phyloP scores from a whole-genome alignment of 768 basidiomycete species.

The Gymnopilus dilepis region DNA sequence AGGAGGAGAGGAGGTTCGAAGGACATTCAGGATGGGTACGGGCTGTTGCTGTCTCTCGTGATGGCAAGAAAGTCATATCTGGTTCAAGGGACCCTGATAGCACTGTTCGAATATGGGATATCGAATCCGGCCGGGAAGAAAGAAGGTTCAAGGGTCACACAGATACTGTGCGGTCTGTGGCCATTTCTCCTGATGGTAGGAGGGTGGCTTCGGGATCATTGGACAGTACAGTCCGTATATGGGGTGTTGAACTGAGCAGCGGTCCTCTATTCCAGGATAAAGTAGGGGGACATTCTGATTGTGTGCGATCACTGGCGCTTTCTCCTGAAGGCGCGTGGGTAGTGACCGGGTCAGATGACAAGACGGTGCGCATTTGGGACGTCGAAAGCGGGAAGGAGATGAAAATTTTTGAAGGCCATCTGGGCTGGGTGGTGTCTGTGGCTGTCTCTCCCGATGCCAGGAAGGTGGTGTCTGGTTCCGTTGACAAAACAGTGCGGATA shows the following conservation, averaged over 20 bases:
- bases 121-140: neutral
- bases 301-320: constrained; percentile 21
- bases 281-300: constrained; percentile 9
- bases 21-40: neutral
- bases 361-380: constrained; percentile 33
- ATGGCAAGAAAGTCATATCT: neutral
- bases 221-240: neutral
- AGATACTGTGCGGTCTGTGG: neutral
- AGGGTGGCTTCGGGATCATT: neutral
- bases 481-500: constrained; percentile 5
- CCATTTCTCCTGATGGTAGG: neutral
- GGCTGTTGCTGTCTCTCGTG: neutral
- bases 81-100: neutral
- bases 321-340: constrained; percentile 32
- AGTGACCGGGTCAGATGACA: constrained; percentile 29
- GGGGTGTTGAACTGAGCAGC: neutral
- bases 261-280: neutral
- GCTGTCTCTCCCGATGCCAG: constrained; percentile 21
- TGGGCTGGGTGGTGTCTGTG: constrained; percentile 12
- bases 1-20: neutral
- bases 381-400: constrained; percentile 10
- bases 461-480: constrained; percentile 14
- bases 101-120: neutral
- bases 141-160: neutral
- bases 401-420: constrained; percentile 22